Evolutionary conservation across 306 rosid species (phyloP), one percentile per base, ranked within the genome.

Genomic region (Cotoneaster glaucophyllus): DNA sequence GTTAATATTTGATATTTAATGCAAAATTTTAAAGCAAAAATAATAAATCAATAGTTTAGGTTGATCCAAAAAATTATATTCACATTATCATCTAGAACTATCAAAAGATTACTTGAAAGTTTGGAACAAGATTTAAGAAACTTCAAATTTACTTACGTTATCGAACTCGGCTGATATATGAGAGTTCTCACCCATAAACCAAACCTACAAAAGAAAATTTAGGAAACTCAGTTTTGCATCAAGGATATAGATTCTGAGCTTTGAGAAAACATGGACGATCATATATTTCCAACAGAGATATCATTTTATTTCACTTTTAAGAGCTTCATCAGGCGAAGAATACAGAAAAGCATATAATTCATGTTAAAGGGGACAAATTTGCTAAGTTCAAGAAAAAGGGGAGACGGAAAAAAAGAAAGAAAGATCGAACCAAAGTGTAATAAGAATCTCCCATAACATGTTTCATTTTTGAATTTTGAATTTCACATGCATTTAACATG

Each of bases 111-210:
- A 75, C 63, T 56, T 29, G 41, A 14, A 44, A 52, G 61, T 71
- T 48, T 69, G 29, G 21, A 78, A 78, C 45, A 50, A 70, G 31
- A 78, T 59, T 78, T 43, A 29, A 68, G 77, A 28, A 71, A 75
- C 84, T 81, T 59, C 28, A 59, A 74, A 63, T 58, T 41, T 54
- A 85, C 97, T 87, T 89, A 90, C 99, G 80, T 83, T 87, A 82
- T 96, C 93, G 37, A 96, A 96, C 84, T 92, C 93, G 8, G 78
- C 85, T 37, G 98, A 92, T 53, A 92, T 87, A 85, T 92, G 98
- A 77, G 93, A 90, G 80, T 90, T 86, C 80, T 87, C 84, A 5
- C 99, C 98, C 99, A 96, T 96, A 81, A 89, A 92, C 89, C 97
- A 87, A 81, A 92, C 98, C 98, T 96, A 74, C 85, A 91, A 25